Conservation (phyloP, 208 protist genomes). For the Leishmania mexicana region DNA sequence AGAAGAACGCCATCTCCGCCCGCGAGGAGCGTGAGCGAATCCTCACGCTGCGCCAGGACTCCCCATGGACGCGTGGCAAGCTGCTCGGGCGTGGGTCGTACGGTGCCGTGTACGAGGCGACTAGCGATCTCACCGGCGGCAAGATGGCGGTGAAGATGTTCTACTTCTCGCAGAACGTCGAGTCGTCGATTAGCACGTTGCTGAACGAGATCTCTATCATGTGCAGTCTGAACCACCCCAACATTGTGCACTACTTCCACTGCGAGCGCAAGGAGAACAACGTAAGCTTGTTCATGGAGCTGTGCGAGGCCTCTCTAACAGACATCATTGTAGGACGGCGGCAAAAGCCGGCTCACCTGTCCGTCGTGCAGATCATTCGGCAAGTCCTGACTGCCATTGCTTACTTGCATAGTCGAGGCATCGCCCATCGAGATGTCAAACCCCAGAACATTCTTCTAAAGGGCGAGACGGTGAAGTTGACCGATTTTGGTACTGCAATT, state of each 20-base stretch:
- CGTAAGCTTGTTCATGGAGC: slow-evolving; percentile 93
- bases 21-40: slow-evolving; percentile 85
- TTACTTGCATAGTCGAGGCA: slow-evolving; percentile 97
- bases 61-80: slow-evolving; percentile 90
- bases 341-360: slow-evolving; percentile 59
- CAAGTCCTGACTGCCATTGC: slow-evolving; percentile 96
- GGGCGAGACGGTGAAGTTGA: slow-evolving; percentile 94
- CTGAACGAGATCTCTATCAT: slow-evolving; percentile 93
- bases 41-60: slow-evolving; percentile 87
- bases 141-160: slow-evolving; percentile 95
- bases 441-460: slow-evolving; percentile 96
- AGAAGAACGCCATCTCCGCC: slow-evolving; percentile 86
- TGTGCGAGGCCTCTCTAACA: slow-evolving; percentile 85
- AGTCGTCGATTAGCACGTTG: slow-evolving; percentile 79
- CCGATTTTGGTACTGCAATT: slow-evolving; percentile 96
- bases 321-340: slow-evolving; percentile 72
- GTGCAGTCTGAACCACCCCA: slow-evolving; percentile 91
- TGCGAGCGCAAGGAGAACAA: slow-evolving; percentile 88
- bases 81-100: slow-evolving; percentile 88
- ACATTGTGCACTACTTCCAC: slow-evolving; percentile 94
- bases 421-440: slow-evolving; percentile 98
- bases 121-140: slow-evolving; percentile 90
- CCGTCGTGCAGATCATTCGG: slow-evolving; percentile 85
- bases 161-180: slow-evolving; percentile 74
- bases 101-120: slow-evolving; percentile 90